phyloP scores from a whole-genome alignment of 202 grass and related monocot species.

The Cymbopogon flexuosus region DNA sequence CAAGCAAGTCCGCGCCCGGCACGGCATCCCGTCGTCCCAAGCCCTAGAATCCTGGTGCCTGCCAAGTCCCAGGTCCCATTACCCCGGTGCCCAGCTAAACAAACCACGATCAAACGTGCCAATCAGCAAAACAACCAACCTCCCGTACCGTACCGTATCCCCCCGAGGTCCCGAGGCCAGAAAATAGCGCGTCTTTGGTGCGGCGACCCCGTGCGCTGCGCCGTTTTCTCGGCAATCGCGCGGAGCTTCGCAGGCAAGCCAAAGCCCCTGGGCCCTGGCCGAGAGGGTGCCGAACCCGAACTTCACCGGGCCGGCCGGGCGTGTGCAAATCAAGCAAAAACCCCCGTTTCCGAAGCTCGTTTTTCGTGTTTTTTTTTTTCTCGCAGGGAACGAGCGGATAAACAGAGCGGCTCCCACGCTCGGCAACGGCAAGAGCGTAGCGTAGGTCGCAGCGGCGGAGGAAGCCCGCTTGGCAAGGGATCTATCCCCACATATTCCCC shows the following conservation, averaged over 20 bases:
- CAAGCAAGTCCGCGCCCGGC: neutral
- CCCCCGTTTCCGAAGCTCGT: neutral
- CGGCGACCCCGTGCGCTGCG: no score
- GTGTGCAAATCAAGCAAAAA: neutral
- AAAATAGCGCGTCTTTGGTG: neutral
- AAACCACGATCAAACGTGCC: neutral
- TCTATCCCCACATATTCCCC: conserved; percentile 52
- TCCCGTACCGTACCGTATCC: neutral
- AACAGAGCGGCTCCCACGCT: neutral
- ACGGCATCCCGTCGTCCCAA: neutral
- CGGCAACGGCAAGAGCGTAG: neutral
- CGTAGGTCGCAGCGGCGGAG: conserved; percentile 10
- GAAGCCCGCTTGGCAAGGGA: conserved; percentile 44
- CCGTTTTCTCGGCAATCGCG: neutral
- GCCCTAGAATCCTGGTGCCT: no score
- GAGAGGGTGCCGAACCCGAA: neutral
- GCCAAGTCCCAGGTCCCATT: neutral
- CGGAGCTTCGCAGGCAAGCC: neutral
- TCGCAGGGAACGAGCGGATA: neutral
- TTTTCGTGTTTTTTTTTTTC: neutral
- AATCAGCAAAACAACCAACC: neutral
- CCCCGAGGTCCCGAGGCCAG: neutral
- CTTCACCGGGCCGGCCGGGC: neutral
- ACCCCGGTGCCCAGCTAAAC: neutral
- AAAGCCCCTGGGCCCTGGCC: no score